Evolutionary conservation across 2,329 filamentous ascomycete species (phyloP).

Genomic region (Tympanopsis confertula): DNA sequence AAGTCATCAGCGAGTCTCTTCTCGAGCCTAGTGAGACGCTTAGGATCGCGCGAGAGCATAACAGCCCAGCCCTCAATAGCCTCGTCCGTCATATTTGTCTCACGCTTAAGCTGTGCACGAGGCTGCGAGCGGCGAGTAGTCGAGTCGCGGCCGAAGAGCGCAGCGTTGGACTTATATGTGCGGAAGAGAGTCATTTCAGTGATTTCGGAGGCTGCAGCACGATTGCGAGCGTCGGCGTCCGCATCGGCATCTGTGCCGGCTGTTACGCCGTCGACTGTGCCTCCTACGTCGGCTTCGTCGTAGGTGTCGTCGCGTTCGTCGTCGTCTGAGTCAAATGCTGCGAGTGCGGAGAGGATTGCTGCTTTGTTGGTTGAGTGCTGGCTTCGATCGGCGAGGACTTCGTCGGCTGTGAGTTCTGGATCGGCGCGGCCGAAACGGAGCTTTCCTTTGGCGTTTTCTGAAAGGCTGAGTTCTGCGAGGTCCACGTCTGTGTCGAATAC

Average conservation of each 20-base stretch:
- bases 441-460: constrained; percentile 34
- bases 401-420: constrained; percentile 55
- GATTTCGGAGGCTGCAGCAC: constrained; percentile 19
- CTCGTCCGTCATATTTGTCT: constrained; percentile 86
- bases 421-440: constrained; percentile 71
- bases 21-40: constrained; percentile 59
- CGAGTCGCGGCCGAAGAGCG: constrained; percentile 60
- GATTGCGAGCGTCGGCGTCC: constrained; percentile 14
- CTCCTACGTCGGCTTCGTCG: constrained; percentile 82
- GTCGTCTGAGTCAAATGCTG: constrained; percentile 83
- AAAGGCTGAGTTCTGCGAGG: constrained; percentile 5
- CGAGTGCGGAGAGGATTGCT: constrained; percentile 76
- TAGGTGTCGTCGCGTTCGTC: constrained; percentile 97
- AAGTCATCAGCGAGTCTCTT: constrained; percentile 34
- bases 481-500: neutral
- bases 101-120: constrained; percentile 53
- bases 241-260: constrained; percentile 42
- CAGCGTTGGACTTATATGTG: constrained; percentile 53
- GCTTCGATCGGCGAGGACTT: constrained; percentile 54
- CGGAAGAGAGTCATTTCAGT: constrained; percentile 66
- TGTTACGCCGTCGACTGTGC: constrained; percentile 61
- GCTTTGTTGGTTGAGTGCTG: constrained; percentile 60
- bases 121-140: constrained; percentile 53
- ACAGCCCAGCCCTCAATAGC: constrained; percentile 87
- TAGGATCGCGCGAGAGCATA: constrained; percentile 67